phyloP scores from a whole-genome alignment of 2,329 filamentous ascomycete species.

The Chaetoscypha palmicola region DNA sequence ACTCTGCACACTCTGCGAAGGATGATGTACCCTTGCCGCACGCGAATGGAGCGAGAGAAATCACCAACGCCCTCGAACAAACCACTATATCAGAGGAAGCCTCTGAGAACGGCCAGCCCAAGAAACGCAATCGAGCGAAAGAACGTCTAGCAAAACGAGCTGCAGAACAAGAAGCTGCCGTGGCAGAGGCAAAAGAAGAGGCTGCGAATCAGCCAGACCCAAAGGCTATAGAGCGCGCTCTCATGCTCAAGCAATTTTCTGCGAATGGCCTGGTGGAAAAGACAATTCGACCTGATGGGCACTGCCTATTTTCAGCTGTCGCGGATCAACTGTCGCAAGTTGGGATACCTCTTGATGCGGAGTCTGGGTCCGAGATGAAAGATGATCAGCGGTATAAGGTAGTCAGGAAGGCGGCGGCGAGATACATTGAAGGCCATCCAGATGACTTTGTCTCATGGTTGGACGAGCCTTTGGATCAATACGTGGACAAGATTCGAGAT shows the following conservation, averaged over 20 bases:
- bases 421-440: constrained; percentile 65
- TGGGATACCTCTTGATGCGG: constrained; percentile 37
- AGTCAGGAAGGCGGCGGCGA: constrained; percentile 65
- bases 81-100: constrained; percentile 19
- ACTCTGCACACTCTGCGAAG: background rate
- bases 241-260: constrained; percentile 63
- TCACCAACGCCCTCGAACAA: constrained; percentile 19
- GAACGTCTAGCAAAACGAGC: constrained; percentile 83
- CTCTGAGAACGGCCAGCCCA: constrained; percentile 22
- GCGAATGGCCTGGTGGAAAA: constrained; percentile 61
- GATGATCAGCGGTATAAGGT: constrained; percentile 50
- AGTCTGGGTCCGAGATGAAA: constrained; percentile 25
- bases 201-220: constrained; percentile 68
- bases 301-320: constrained; percentile 89
- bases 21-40: constrained; percentile 4
- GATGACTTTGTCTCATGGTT: constrained; percentile 84
- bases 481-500: constrained; percentile 69
- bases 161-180: constrained; percentile 69
- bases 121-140: constrained; percentile 86
- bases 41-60: constrained; percentile 13
- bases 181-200: constrained; percentile 64
- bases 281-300: constrained; percentile 81
- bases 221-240: constrained; percentile 59
- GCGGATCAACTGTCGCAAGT: constrained; percentile 68
- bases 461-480: constrained; percentile 68